Evolutionary conservation across 2,329 filamentous ascomycete species (phyloP), one percentile per base, ranked within the genome.

Genomic region (Albifimbria verrucaria): DNA sequence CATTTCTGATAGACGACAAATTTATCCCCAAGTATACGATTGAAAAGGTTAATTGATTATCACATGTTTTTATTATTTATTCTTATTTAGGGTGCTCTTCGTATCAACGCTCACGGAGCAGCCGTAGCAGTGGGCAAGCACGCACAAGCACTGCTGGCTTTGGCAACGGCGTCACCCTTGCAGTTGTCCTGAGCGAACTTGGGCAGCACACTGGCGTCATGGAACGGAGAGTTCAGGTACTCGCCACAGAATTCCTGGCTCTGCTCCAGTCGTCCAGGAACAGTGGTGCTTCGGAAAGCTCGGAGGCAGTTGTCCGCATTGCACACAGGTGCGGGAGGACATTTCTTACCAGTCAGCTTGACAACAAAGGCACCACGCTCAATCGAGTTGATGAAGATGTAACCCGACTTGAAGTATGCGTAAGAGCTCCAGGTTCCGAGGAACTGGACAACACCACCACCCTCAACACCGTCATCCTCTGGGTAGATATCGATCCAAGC

Each of bases 401-500:
- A 48, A 20, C 46, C 46, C 7, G 25, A 32, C 25, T 32, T 32
- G 26, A 48, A 48, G 22, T 25, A 47, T 24, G 46, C 26, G 26
- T 48, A 48, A 17, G n/a, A 21, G 26, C 23, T 28, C 46, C 46
- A 48, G 24, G 46, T 48, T 7, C 46, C 46, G 26, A 48, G 26
- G 46, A 32, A 32, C 46, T 36, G n/a, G 46, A 48, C 21, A 10
- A 22, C 25, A 7, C 18, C 42, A 26, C 46, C 46, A 26, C 46
- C 46, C 11, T 32, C 25, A 20, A 32, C 18, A 17, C 50, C 54
- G 55, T 79, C 74, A 59, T 79, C 75, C 56, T 76, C 73, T 9
- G 76, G 76, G 60, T 74, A 69, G 59, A 74, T 66, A 59, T 80
- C 75, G 61, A 79, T 77, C 67, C 68, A 77, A 3, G 67, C 76